These are phyloP conservation scores for Hymenoscyphus repandus DNA, from an alignment of 2,329 filamentous ascomycete genomes.

Conservation along the genomic window DNA sequence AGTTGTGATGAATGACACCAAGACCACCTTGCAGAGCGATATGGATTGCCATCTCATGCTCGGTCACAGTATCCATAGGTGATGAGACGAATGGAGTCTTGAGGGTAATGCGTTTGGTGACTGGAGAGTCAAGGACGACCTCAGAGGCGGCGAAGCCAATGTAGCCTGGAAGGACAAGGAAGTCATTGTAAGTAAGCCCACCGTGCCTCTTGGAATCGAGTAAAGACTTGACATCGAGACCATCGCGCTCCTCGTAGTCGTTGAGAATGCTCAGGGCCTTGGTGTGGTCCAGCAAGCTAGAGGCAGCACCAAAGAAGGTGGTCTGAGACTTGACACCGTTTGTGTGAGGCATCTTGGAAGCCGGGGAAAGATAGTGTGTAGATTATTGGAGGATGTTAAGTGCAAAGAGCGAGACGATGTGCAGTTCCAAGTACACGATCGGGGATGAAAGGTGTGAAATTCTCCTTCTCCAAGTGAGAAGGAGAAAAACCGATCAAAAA, in stretches of 20 bases:
- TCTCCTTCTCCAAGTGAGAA: no score
- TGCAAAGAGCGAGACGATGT: conserved; percentile 38
- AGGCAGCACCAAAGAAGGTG: conserved; percentile 37
- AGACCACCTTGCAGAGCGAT: conserved; percentile 85
- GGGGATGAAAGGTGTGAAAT: no score
- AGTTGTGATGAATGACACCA: conserved; percentile 99
- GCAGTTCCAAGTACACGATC: conserved; percentile 22
- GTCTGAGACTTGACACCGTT: conserved; percentile 57
- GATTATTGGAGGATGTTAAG: conserved; percentile 27
- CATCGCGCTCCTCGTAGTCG: conserved; percentile 77
- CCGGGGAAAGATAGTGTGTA: not conserved
- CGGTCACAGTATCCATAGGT: conserved; percentile 99
- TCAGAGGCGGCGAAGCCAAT: conserved; percentile 95
- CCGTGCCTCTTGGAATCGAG: conserved; percentile 89
- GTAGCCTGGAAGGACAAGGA: conserved; percentile 92
- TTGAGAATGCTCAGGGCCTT: conserved; percentile 76
- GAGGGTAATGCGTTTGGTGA: conserved; percentile 92
- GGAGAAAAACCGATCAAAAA: no score
- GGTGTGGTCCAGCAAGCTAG: conserved; percentile 63
- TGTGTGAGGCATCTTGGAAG: conserved; percentile 61
- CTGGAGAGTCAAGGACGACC: conserved; percentile 80
- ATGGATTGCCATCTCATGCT: conserved; percentile 99
- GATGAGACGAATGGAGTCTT: conserved; percentile 97
- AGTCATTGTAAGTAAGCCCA: conserved; percentile 98
- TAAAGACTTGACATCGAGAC: conserved; percentile 78